Percentiles rank a stretch among this genome's conserved stretches.
Evolutionary conservation across 805 yeast genomes (phyloP).

Genomic region (Millerozyma acaciae): DNA sequence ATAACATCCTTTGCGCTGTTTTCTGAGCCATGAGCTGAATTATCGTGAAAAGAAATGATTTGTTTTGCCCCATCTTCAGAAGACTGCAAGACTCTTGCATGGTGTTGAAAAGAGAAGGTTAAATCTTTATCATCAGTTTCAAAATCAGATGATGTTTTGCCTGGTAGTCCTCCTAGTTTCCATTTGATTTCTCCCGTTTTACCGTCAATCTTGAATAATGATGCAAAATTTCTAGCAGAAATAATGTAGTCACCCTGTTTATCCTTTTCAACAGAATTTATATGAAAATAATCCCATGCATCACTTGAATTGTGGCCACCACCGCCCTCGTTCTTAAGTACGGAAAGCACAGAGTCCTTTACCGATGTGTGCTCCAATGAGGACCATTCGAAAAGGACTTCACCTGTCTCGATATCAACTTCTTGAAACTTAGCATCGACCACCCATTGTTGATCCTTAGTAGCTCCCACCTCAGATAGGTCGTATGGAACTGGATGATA

Average conservation of each 20-base stretch:
- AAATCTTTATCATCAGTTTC: constrained; percentile 14
- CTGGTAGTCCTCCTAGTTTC: constrained; percentile 29
- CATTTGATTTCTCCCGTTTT: constrained; percentile 31
- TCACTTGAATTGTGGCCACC: constrained; percentile 27
- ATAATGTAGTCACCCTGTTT: constrained; percentile 28
- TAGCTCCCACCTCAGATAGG: constrained; percentile 22
- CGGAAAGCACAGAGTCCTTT: constrained; percentile 24
- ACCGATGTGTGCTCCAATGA: constrained; percentile 32
- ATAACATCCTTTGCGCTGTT: constrained; percentile 22
- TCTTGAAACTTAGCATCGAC: constrained; percentile 34
- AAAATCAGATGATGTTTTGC: constrained; percentile 14
- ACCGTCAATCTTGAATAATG: constrained; percentile 33
- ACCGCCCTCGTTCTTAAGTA: constrained; percentile 30
- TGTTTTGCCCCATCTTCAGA: constrained; percentile 21
- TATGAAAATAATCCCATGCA: constrained; percentile 40
- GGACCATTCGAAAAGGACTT: constrained; percentile 32
- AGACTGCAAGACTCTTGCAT: constrained; percentile 25
- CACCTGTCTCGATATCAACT: constrained; percentile 30
- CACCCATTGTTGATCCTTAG: constrained; percentile 28
- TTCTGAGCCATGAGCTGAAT: constrained; percentile 35
- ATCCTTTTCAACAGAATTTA: constrained; percentile 37
- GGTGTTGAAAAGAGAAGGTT: constrained; percentile 35
- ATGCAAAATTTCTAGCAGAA: constrained; percentile 33
- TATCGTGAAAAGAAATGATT: constrained; percentile 33
- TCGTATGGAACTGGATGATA: constrained; percentile 31